Percentiles rank a stretch among this genome's conserved stretches.
Conservation (phyloP, 1,284 basidiomycete genomes). For the Gastroboletus turbinatus region DNA sequence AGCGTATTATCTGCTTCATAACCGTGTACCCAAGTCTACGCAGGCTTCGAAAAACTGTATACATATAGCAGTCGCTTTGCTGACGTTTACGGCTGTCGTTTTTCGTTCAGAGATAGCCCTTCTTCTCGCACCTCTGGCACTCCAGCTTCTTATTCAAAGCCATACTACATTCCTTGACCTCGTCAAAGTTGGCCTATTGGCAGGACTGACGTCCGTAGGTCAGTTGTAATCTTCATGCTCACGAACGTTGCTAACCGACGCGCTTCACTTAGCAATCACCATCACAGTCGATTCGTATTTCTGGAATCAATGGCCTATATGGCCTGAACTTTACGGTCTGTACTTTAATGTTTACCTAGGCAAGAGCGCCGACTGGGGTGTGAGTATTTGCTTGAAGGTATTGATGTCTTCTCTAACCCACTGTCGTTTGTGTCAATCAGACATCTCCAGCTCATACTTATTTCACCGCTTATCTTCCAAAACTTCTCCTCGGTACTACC, state of each 20-base stretch:
- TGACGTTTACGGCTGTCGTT: constrained; percentile 72
- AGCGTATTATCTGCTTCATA: constrained; percentile 56
- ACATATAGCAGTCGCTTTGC: constrained; percentile 42
- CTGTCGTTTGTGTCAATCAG: constrained; percentile 39
- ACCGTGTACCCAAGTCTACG: constrained; percentile 43
- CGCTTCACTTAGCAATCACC: constrained; percentile 55
- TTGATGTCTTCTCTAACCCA: constrained; percentile 1
- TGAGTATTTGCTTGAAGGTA: constrained; percentile 41
- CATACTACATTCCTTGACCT: constrained; percentile 47
- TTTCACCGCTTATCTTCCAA: constrained; percentile 71
- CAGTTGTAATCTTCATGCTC: constrained; percentile 21
- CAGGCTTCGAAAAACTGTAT: constrained; percentile 40
- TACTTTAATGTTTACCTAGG: constrained; percentile 89
- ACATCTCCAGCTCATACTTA: constrained; percentile 76
- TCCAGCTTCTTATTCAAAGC: constrained; percentile 54
- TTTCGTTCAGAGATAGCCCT: constrained; percentile 82
- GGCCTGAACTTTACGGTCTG: constrained; percentile 85
- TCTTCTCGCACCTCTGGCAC: constrained; percentile 60
- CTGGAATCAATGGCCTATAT: constrained; percentile 72
- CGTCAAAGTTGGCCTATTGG: constrained; percentile 52
- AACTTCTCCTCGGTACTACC: constrained; percentile 67
- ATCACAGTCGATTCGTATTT: constrained; percentile 82
- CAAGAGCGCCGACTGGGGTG: constrained; percentile 90
- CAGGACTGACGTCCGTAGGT: constrained; percentile 61
- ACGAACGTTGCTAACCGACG: not conserved